Conservation (phyloP, 768 basidiomycete genomes). For the Xerocomus brunneocitrinus region DNA sequence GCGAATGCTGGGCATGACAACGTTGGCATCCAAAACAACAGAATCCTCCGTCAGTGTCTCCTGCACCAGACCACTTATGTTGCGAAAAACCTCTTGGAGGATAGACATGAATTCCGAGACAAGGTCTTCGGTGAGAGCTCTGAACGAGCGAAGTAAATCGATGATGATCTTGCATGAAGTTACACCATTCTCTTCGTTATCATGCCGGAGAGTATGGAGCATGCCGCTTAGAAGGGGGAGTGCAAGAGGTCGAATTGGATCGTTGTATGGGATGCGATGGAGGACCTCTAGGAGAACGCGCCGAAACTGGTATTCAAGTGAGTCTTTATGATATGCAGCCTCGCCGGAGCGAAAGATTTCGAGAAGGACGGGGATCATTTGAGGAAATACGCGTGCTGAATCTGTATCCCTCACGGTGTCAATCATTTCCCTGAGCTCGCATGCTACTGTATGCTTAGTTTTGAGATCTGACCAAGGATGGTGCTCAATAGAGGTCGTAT, state of each 20-base stretch:
- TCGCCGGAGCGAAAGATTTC: constrained; percentile 69
- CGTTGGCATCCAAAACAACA: constrained; percentile 46
- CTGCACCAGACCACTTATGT: constrained; percentile 66
- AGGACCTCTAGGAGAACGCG: constrained; percentile 84
- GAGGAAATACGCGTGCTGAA: constrained; percentile 60
- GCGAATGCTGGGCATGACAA: constrained; percentile 63
- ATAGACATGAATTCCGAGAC: constrained; percentile 76
- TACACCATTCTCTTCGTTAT: constrained; percentile 95
- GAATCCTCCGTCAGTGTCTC: constrained; percentile 74
- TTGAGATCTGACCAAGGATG: constrained; percentile 51
- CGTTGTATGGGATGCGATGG: constrained; percentile 79
- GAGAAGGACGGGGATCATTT: constrained; percentile 68
- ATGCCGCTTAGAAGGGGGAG: constrained; percentile 70
- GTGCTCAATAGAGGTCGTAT: background rate
- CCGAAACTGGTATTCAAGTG: constrained; percentile 75
- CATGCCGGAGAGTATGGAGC: constrained; percentile 76
- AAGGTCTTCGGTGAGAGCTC: constrained; percentile 65
- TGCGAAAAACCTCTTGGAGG: constrained; percentile 73
- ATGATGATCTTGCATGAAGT: constrained; percentile 88
- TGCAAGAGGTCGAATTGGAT: constrained; percentile 67
- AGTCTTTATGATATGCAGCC: constrained; percentile 61
- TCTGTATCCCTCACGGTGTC: constrained; percentile 77
- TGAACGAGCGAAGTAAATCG: constrained; percentile 79
- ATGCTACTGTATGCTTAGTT: constrained; percentile 64
- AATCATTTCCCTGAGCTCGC: constrained; percentile 76